These are phyloP conservation scores for Magnusiomyces suaveolens DNA, from an alignment of 1,139 yeast species.

Conservation along the genomic window DNA sequence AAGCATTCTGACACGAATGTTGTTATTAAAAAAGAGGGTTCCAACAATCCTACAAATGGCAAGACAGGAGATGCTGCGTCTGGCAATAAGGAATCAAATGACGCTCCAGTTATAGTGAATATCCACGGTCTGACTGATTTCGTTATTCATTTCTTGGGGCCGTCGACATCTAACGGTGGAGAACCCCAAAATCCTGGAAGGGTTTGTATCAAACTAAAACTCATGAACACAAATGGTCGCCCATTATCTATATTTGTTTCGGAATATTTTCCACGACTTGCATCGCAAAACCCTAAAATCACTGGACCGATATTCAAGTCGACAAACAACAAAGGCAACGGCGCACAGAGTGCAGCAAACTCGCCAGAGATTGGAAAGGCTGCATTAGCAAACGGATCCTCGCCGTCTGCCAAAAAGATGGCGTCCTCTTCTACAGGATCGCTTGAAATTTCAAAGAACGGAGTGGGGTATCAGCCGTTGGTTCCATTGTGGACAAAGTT, in stretches of 20 bases:
- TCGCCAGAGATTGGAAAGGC: neutral
- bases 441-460: neutral
- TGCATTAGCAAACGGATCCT: too few species aligned
- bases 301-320: neutral
- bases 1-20: slow-evolving; percentile 13
- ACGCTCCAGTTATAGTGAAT: slow-evolving; percentile 9
- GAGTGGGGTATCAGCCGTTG: neutral
- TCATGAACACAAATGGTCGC: slow-evolving; percentile 12
- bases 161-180: neutral
- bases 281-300: neutral
- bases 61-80: too few species aligned
- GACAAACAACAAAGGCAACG: neutral
- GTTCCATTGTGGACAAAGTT: slow-evolving; percentile 14
- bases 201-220: slow-evolving; percentile 7
- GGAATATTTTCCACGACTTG: slow-evolving; percentile 1
- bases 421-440: too few species aligned
- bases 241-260: slow-evolving; percentile 12
- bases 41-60: too few species aligned
- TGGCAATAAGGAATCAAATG: too few species aligned
- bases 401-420: too few species aligned
- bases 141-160: slow-evolving; percentile 7
- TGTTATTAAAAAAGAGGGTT: neutral
- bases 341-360: neutral
- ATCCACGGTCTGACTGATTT: slow-evolving; percentile 9
- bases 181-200: neutral